Evolutionary conservation across 2,329 filamentous ascomycete species (phyloP), one percentile per base, ranked within the genome.

Genomic region (Aureobasidium sp.): DNA sequence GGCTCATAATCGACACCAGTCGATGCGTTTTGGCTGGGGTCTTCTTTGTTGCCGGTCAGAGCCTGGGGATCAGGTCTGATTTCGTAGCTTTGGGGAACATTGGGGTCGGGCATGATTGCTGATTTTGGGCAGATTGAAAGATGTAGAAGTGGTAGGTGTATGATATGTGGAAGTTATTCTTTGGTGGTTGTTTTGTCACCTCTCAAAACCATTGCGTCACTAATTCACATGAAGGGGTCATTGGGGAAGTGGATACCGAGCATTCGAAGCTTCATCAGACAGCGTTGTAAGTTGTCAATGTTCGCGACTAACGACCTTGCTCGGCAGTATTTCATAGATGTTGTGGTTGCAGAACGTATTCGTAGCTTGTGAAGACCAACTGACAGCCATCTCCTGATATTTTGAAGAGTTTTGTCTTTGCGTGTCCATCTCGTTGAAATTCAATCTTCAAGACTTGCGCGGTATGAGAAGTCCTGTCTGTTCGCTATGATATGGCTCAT

Each of bases 1-100:
- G 77, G 77, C 36, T 74, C 71, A 63, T 79, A 79, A 66, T 78
- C 76, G 54, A 77, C 68, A 44, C 67, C 65, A n/a, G 64, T 67
- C 0, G 68, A 64, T 13, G 66, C 66, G 62, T 71, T 71, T 6
- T 66, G 59, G 55, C 59, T 59, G 16, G 62, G 64, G 32, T 67
- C 64, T 14, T 57, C 54, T 2, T 65, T 60, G 47, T 73, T 69
- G 54, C 65, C 61, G 0, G 73, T 73, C 3, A 73, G 64, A 3
- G 64, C 64, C n/a, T 70, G 64, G 2, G 72, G 71, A 53, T 68
- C 62, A 3, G 67, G 66, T 45, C 63, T 48, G 36, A 63, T 64
- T 61, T 67, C 50, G 59, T 66, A 54, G 48, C 64, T 13, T 62
- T 57, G 21, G 41, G 59, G 41, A 39, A 47, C 21, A 16, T 34